Percentiles rank a stretch among this genome's conserved stretches.
Conservation (phyloP, 177 flowering plant genomes). For the Telopea speciosissima region DNA sequence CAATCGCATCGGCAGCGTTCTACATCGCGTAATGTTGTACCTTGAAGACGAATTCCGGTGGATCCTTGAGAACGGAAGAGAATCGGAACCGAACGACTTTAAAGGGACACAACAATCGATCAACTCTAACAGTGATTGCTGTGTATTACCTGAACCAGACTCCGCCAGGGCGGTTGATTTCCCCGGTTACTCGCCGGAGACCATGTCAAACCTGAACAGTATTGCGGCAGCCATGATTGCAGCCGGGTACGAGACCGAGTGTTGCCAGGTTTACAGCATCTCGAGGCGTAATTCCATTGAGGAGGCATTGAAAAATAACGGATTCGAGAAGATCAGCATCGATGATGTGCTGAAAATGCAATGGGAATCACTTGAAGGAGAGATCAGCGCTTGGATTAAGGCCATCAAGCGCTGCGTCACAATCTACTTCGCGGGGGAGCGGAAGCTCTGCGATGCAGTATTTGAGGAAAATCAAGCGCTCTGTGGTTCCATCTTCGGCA, state of each 20-base stretch:
- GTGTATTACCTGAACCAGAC: conserved; percentile 14
- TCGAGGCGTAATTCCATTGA: conserved; percentile 37
- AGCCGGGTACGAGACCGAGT: conserved; percentile 59
- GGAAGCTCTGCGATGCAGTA: conserved; percentile 34
- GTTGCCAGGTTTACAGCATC: conserved; percentile 40
- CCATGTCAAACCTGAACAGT: conserved; percentile 24
- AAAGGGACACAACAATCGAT: conserved; percentile 15
- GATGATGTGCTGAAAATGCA: conserved; percentile 67
- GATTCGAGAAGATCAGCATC: conserved; percentile 50
- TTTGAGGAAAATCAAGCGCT: conserved; percentile 29
- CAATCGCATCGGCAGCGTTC: conserved; percentile 28
- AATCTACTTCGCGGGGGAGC: conserved; percentile 43
- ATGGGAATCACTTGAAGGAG: conserved; percentile 67
- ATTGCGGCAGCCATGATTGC: conserved; percentile 56
- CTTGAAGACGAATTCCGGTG: conserved; percentile 66
- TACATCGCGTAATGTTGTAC: conserved; percentile 55
- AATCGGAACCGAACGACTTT: conserved; percentile 2
- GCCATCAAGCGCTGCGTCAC: conserved; percentile 34
- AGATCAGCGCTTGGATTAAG: conserved; percentile 56
- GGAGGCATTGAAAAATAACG: conserved; percentile 33
- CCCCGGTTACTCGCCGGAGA: conserved; percentile 37
- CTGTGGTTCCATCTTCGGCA: conserved; percentile 25
- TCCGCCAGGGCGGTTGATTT: conserved; percentile 20
- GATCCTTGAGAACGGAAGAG: conserved; percentile 29
- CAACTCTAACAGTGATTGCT: conserved; percentile 8